A percentile compares a stretch with the other conserved stretches of the same genome.
These are phyloP conservation scores for Dictyostelium purpureum DNA, from an alignment of 78 protist species.

Conservation along the genomic window DNA sequence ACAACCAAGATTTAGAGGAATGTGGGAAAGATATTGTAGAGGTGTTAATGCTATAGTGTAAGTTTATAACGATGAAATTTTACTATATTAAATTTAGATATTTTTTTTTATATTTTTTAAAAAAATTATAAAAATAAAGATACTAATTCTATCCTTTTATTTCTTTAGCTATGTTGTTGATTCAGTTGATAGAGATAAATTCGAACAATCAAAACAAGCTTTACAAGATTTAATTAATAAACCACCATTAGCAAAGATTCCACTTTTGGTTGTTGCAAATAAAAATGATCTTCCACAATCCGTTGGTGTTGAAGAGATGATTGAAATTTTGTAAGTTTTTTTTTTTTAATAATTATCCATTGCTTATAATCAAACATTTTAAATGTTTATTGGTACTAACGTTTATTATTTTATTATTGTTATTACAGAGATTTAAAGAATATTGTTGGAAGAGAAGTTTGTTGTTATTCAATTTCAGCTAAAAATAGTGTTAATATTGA, in stretches of 20 bases:
- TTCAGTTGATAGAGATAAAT: constrained; percentile 87
- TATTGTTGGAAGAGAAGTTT: constrained; percentile 90
- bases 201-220: constrained; percentile 88
- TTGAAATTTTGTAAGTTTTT: constrained; percentile 80
- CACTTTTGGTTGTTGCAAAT: constrained; percentile 96
- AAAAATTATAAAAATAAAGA: too few species aligned
- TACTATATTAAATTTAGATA: neutral
- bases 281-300: constrained; percentile 96
- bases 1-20: constrained; percentile 95
- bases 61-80: neutral
- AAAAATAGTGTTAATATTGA: constrained; percentile 94
- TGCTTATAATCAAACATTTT: neutral
- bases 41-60: constrained; percentile 97
- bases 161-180: constrained; percentile 93
- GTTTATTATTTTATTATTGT: neutral
- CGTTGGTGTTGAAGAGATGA: constrained; percentile 83
- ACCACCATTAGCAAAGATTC: constrained; percentile 95
- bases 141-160: neutral
- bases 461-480: constrained; percentile 94
- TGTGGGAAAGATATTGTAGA: constrained; percentile 99
- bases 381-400: too few species aligned
- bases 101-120: neutral
- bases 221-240: constrained; percentile 90
- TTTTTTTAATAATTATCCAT: neutral
- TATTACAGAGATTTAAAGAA: constrained; percentile 65